These are phyloP conservation scores for Ceratobasidium sp. DNA, from an alignment of 1,284 basidiomycete genomes.

Conservation along the genomic window DNA sequence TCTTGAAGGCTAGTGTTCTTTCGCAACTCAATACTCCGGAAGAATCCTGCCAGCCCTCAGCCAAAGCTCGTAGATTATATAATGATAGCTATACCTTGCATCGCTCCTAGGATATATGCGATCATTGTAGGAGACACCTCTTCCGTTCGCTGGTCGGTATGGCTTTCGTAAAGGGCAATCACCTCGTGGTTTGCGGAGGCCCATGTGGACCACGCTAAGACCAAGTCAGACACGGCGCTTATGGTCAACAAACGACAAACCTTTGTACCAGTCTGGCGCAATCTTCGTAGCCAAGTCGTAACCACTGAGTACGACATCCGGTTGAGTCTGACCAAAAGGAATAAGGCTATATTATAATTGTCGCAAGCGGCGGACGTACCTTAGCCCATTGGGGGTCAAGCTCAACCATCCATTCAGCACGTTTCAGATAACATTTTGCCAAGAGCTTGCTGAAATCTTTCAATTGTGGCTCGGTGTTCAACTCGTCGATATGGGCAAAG, in stretches of 20 bases:
- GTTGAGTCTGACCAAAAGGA: background rate
- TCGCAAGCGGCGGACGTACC: background rate
- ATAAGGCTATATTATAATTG: too few species aligned
- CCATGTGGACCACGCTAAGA: slow-evolving; percentile 37
- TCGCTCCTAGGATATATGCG: slow-evolving; percentile 31
- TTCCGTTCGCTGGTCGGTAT: slow-evolving; percentile 34
- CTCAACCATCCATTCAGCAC: slow-evolving; percentile 82
- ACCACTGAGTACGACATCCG: slow-evolving; percentile 20
- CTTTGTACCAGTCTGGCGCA: slow-evolving; percentile 35
- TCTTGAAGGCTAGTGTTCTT: slow-evolving; percentile 30
- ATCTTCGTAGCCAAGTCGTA: slow-evolving; percentile 37
- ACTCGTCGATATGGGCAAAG: slow-evolving; percentile 59
- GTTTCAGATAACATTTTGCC: slow-evolving; percentile 97
- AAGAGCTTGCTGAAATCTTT: slow-evolving; percentile 86
- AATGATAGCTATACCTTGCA: slow-evolving; percentile 9
- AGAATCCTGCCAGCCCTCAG: slow-evolving; percentile 17
- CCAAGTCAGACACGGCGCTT: background rate
- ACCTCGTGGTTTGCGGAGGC: slow-evolving; percentile 35
- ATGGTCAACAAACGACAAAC: background rate
- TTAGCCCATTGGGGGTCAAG: slow-evolving; percentile 23
- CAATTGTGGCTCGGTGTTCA: slow-evolving; percentile 67
- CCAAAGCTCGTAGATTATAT: background rate
- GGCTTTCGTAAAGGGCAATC: slow-evolving; percentile 14
- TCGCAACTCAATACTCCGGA: slow-evolving; percentile 32
- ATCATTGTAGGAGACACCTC: slow-evolving; percentile 10